A percentile compares a stretch with the other conserved stretches of the same genome.
These are phyloP conservation scores for Anacardium occidentale DNA, from an alignment of 345 rosid genomes.

Conservation along the genomic window DNA sequence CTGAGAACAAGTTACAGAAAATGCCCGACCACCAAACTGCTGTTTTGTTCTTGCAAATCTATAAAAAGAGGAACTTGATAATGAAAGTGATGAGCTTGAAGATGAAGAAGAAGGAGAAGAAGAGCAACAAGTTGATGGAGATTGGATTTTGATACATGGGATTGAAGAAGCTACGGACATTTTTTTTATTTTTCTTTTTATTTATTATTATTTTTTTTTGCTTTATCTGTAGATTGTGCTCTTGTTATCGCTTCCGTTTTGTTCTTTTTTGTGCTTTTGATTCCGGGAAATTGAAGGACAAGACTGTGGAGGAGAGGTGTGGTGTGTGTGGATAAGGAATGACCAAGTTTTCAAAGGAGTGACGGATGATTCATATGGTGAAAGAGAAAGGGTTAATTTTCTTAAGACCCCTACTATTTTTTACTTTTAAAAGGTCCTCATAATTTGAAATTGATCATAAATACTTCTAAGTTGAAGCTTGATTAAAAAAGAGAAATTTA, in stretches of 20 bases:
- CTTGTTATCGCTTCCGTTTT: background rate
- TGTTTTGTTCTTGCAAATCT: slow-evolving; percentile 43
- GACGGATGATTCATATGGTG: background rate
- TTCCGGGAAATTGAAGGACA: slow-evolving; percentile 8
- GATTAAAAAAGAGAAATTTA: no score
- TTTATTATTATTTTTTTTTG: no score
- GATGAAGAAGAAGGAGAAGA: slow-evolving; percentile 37
- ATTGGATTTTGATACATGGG: slow-evolving; percentile 57
- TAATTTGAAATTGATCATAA: no score
- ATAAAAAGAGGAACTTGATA: slow-evolving; percentile 32
- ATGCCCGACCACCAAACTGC: slow-evolving; percentile 25
- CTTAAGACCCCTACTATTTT: no score
- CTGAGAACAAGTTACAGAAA: slow-evolving; percentile 68
- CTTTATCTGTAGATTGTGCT: slow-evolving; percentile 6
- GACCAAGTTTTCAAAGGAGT: slow-evolving; percentile 35
- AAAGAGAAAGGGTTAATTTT: background rate
- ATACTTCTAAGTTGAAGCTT: no score
- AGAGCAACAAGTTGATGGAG: slow-evolving; percentile 41
- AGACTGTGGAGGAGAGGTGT: slow-evolving; percentile 5
- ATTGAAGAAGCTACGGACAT: slow-evolving; percentile 73
- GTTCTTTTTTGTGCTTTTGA: slow-evolving; percentile 3
- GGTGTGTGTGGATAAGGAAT: slow-evolving; percentile 43
- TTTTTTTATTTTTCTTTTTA: no score
- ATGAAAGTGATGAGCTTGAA: slow-evolving; percentile 20
- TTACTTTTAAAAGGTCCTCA: no score